These are phyloP conservation scores for Talinum fruticosum DNA, from an alignment of 148 eudicot genomes.

Conservation along the genomic window DNA sequence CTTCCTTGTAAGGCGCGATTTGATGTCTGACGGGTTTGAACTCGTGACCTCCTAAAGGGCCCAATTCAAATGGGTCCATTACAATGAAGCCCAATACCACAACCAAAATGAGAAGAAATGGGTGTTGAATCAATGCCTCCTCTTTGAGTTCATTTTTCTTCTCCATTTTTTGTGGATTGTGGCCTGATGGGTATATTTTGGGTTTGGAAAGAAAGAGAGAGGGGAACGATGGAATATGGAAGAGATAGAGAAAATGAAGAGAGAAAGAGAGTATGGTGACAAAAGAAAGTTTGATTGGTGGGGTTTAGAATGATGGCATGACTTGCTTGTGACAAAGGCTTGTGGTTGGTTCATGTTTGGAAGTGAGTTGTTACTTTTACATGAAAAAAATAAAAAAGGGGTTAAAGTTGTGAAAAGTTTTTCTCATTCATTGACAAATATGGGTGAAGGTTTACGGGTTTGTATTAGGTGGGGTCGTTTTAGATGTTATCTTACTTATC, in stretches of 20 bases:
- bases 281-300: constrained; percentile 11
- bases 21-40: constrained; percentile 68
- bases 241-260: constrained; percentile 14
- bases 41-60: constrained; percentile 76
- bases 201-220: constrained; percentile 25
- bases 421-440: not conserved
- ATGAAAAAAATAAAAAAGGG: not conserved
- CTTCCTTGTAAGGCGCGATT: constrained; percentile 70
- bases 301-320: constrained; percentile 26
- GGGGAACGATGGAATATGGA: not conserved
- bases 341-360: constrained; percentile 31
- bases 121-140: constrained; percentile 53
- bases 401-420: not conserved
- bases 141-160: constrained; percentile 43
- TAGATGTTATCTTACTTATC: not conserved
- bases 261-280: not conserved
- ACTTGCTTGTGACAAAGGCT: constrained; percentile 19
- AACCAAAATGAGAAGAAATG: constrained; percentile 39
- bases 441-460: not conserved
- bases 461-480: not conserved
- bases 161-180: constrained; percentile 19
- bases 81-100: constrained; percentile 48
- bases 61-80: constrained; percentile 73
- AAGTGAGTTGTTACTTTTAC: constrained; percentile 18
- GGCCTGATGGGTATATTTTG: not conserved